Evolutionary conservation across 139 green algal genomes (phyloP), one percentile per base, ranked within the genome.

Genomic region (Coccomyxa sp.): DNA sequence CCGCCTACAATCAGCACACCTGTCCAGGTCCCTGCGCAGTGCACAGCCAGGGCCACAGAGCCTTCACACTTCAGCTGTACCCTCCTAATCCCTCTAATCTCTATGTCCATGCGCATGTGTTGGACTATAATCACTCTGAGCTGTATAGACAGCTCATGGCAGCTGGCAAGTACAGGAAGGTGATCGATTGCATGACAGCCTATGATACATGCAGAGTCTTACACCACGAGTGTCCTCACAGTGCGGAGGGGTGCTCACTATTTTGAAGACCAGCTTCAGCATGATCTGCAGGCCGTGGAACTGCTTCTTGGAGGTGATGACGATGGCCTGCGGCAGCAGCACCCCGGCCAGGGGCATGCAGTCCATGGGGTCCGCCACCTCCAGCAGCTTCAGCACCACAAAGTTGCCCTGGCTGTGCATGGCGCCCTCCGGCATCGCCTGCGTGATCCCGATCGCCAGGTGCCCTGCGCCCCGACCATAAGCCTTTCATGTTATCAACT

Each of bases 231-330:
- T n/a, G 22, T 10, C 39, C 22, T 18, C 18, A 39, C 14, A 8
- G 36, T 68, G 8, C 24, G 35, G 70, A 7, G 14, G 8, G 70
- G 9, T 70, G 22, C 71, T 36, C 70, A 78, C 71, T 71, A 82
- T 50, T 24, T 55, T 27, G 36, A 78, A 71, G 29, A 77, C 78
- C 50, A 82, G 38, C n/a, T 74, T 78, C 55, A 58, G 35, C 78
- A 82, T 73, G 54, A 73, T 35, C 40, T 82, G 68, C 50, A 82
- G 69, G 74, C 78, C 54, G 39, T 41, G 44, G 18, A 18, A 64
- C 2, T 18, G 1, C 27, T 64, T 22, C 18, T 22, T 64, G 50
- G 50, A 64, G 64, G 12, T 22, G 73, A 39, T 14, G 73, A 74
- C 73, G 50, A 12, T 55, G 22, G 69, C 76, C 22, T 35, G 14